These are phyloP conservation scores for Geotrichum reessii DNA, from an alignment of 1,139 yeast species.

Conservation along the genomic window DNA sequence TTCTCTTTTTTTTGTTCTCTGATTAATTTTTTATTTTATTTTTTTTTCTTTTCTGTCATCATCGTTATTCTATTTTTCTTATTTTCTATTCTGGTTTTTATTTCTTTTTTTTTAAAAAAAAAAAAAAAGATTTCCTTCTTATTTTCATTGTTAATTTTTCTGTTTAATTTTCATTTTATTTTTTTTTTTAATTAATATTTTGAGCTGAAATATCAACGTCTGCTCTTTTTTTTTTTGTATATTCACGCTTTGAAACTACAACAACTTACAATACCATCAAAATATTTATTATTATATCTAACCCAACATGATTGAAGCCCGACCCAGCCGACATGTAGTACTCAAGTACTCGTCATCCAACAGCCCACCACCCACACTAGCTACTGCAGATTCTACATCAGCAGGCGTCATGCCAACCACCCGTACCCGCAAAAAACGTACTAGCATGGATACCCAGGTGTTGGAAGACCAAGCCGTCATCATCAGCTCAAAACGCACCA, in stretches of 20 bases:
- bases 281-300: background rate
- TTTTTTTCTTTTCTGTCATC: background rate
- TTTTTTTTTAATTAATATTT: too few relatives aligned
- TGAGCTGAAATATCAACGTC: too few relatives aligned
- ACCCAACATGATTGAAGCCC: conserved; percentile 3
- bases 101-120: background rate
- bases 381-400: background rate
- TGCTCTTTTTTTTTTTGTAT: too few relatives aligned
- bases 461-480: conserved; percentile 8
- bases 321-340: conserved; percentile 10
- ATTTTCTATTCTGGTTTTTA: too few relatives aligned
- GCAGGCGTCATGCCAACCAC: background rate
- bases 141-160: background rate
- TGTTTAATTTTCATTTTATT: background rate
- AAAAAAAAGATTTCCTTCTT: too few relatives aligned
- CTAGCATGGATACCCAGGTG: conserved; percentile 11
- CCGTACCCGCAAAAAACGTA: conserved; percentile 11
- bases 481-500: background rate
- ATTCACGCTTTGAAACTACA: too few relatives aligned
- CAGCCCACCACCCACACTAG: background rate
- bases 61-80: background rate
- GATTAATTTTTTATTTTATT: too few relatives aligned
- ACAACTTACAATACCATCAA: background rate
- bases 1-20: background rate
- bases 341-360: conserved; percentile 5